Base-by-base conservation (phyloP, 176 grass and related monocot genomes). In the Oryza longistaminata region DNA sequence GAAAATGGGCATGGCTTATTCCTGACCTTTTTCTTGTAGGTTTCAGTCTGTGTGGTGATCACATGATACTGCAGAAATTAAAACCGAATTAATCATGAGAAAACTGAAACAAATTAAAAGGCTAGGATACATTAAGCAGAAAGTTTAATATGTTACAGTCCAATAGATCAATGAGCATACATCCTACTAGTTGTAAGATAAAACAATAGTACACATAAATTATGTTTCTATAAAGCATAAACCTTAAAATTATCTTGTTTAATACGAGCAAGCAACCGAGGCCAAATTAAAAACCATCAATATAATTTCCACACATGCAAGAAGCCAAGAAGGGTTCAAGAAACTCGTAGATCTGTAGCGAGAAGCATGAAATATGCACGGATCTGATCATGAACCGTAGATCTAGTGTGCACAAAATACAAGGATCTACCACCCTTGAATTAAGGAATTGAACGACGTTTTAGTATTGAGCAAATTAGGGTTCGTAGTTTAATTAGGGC, bases 1-100 rank as follows among this genome's bases (percentile, higher is more conserved):
- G 2, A 8, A 22, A 6, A 62, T 22, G 25, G 71, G 24, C 6
- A 16, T 68, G 42, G 37, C 11, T 58, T 40, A 40, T 69, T 75
- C 53, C 49, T 88, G 85, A 94, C 96, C 96, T 99, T 99, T 79
- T 99, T 99, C 83, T 94, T 96, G 71, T 89, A 96, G 68, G 96
- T 99, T 13, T 96, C 93, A 29, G 93, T 99, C 82, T 96, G 89
- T 33, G 96, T 96, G 64, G 11, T 76, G 86, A 99, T 94, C 81
- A 94, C 85, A 76, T 95, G 90, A 83, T 94, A 96, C 93, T 99
- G 91, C 82, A 83, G 84, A 86, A 70, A 70, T 76, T 33, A 70
- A 83, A 83, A 55, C 17, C 40, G 77, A 29, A 25, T 50, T 0
- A 60, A 58, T 82, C 53, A 43, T 71, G 37, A 65, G 64, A 85